phyloP scores from a whole-genome alignment of 2,329 filamentous ascomycete species.

The Epichloe bromicola region DNA sequence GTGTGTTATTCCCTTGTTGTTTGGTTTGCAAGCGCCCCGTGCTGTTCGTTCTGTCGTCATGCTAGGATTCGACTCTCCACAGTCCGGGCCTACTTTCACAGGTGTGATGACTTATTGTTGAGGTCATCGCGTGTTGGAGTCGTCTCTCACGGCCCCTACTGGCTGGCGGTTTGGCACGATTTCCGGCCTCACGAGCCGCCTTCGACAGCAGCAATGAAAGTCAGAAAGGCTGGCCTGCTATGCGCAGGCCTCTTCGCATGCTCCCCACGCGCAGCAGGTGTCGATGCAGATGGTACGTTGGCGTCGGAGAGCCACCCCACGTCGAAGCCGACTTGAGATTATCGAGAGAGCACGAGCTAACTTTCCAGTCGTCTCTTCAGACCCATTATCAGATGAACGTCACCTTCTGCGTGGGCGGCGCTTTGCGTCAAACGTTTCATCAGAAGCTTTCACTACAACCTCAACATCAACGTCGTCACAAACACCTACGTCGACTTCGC shows the following conservation, averaged over 20 bases:
- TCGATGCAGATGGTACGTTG: slow-evolving; percentile 6
- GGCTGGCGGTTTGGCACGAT: neutral
- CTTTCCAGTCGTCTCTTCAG: neutral
- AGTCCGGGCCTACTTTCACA: neutral
- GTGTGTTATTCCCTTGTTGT: too few relatives aligned
- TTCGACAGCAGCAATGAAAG: slow-evolving; percentile 9
- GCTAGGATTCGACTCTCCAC: slow-evolving; percentile 1
- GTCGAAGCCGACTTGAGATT: neutral
- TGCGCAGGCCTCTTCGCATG: slow-evolving; percentile 7
- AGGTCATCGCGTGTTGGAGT: neutral
- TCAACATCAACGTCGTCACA: neutral
- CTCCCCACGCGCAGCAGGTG: slow-evolving; percentile 8
- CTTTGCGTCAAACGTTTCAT: neutral
- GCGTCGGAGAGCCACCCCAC: neutral
- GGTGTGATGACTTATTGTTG: slow-evolving; percentile 3
- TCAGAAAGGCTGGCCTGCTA: slow-evolving; percentile 7
- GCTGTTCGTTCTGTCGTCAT: neutral
- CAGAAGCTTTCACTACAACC: neutral
- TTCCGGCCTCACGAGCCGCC: neutral
- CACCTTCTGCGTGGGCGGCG: neutral
- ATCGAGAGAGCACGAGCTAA: neutral
- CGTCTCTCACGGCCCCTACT: neutral
- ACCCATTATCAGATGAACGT: neutral
- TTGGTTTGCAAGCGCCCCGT: too few relatives aligned
- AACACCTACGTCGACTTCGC: neutral